Evolutionary conservation across 169 alveolate species (phyloP), one percentile per base, ranked within the genome.

Genomic region (Plasmodium cynomolgi): DNA sequence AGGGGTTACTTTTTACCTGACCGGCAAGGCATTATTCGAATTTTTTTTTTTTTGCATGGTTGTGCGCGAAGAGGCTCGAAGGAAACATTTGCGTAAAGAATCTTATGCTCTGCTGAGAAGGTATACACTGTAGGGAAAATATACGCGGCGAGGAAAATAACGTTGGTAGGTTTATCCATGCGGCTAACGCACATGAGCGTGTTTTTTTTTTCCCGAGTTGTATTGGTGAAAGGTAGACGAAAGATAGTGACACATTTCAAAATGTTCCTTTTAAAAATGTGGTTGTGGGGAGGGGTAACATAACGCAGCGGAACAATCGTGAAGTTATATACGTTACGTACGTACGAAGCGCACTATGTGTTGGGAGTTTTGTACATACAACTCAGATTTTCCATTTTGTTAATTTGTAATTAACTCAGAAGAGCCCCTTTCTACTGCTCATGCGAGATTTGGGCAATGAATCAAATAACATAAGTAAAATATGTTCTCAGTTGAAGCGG

Each of bases 401-500:
- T 26, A 26, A 26, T 1, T 3, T 68, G 37, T 68, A 68, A 20
- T 20, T 68, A 68, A 15, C 77, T 68, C 31, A 68, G 77, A 68
- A 11, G 77, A 29, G 34, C n/a, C 77, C 41, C 37, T 68, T 68
- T 7, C 23, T 17, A 29, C 77, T 68, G 13, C 39, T 29, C 39
- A 26, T 68, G 37, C 37, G 20, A 50, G 8, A 23, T 68, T 68
- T 68, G 77, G 77, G 31, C n/a, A 68, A 68, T 68, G 77, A 68
- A 6, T 68, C 37, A 68, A 68, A 68, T 1, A 68, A 8, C 77
- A 26, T 29, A 68, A 23, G 17, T 26, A 68, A 68, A 68, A 84
- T 20, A 84, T 84, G 92, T 84, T 84, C 47, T 23, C 83, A 68
- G 34, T 71, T 73, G 83, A 84, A 72, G 44, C 34, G 77, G 92